Evolutionary conservation across 345 rosid species (phyloP), one percentile per base, ranked within the genome.

Genomic region (Draba incana): DNA sequence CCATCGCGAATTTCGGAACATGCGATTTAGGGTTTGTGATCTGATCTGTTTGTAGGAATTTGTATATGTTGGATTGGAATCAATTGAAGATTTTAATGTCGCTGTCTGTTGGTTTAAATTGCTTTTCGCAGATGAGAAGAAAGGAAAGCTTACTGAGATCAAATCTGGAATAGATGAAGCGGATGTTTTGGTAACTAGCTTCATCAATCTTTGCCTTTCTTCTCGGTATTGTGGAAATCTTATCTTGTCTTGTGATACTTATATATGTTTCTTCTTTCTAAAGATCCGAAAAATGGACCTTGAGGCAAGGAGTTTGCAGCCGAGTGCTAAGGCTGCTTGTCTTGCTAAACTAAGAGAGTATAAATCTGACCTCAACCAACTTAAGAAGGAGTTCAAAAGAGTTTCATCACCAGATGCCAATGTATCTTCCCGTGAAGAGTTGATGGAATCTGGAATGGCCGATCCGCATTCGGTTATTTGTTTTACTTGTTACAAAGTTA

Each of bases 221-320:
- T 16, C 60, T 31, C 59, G 23, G 38, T 50, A 3, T 10, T 48
- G 31, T 46, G 15, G 25, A 33, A 31, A 47, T 28, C 5, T 62
- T 39, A 7, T 24, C 15, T 54, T 6, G n/a, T 64, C 2, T 25
- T 59, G 37, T 59, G 64, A 42, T 27, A 24, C 30, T 20, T 20
- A 20, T 20, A 28, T 35, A 43, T 8, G 24, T 57, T 59, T 54
- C 25, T 28, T 8, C 7, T 59, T 61, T 28, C 64, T 4, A 14
- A 70, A 90, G 97, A 82, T 90, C 58, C 79, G 92, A 42, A 90
- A 90, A 74, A 90, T 90, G 94, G 94, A 88, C 78, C 84, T 90
- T 23, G 97, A 90, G 79, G 97, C 97, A 10, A 83, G 94, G 64
- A 88, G 88, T 77, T 70, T 86, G 85, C 92, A 84, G 79, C 88